phyloP scores from a whole-genome alignment of 345 rosid species.

The Populus davidiana region DNA sequence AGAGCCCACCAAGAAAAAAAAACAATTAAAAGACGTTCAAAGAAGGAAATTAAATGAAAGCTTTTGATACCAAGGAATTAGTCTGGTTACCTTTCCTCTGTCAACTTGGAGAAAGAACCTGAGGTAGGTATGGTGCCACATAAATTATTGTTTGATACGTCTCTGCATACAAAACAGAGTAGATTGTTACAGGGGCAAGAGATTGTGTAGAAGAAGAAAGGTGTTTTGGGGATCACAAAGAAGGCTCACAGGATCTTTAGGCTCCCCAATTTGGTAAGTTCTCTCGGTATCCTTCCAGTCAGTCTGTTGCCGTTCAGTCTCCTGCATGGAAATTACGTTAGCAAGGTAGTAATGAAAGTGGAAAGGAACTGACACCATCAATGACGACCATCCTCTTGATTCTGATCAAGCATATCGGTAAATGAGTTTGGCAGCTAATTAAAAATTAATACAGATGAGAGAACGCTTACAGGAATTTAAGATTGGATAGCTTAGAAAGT shows the following conservation, averaged over 20 bases:
- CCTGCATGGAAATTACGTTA: conserved; percentile 32
- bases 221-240: neutral
- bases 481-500: conserved; percentile 52
- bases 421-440: neutral
- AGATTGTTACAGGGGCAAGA: neutral
- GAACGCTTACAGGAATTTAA: conserved; percentile 57
- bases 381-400: neutral
- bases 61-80: neutral
- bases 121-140: conserved; percentile 71
- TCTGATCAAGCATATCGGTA: neutral
- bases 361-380: neutral
- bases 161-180: conserved; percentile 31
- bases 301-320: conserved; percentile 61
- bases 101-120: conserved; percentile 60
- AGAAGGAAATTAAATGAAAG: neutral
- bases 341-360: neutral
- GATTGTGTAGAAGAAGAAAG: neutral
- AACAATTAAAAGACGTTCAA: neutral
- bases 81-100: conserved; percentile 50
- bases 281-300: conserved; percentile 63
- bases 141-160: conserved; percentile 58
- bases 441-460: neutral
- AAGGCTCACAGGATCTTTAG: conserved; percentile 61
- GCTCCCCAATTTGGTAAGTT: conserved; percentile 52
- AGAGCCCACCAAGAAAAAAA: neutral